phyloP scores from a whole-genome alignment of 192 early-diverging fungal species.

The Funneliformis geosporum region DNA sequence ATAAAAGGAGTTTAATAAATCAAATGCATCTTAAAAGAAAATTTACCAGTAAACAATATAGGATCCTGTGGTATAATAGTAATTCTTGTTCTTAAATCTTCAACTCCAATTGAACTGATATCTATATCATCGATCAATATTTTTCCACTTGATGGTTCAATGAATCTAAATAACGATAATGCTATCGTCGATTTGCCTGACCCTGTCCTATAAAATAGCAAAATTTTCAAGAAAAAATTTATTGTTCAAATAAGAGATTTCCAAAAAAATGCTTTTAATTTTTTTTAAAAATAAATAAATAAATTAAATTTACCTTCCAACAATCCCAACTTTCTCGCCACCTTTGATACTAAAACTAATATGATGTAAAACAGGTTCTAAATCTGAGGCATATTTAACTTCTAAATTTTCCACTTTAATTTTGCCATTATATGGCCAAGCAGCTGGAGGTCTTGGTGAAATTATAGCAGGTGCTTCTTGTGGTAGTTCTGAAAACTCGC shows the following conservation, averaged over 20 bases:
- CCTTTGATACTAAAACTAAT: conserved; percentile 67
- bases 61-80: conserved; percentile 86
- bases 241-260: not conserved
- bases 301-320: conserved; percentile 53
- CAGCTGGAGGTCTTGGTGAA: conserved; percentile 25
- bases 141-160: conserved; percentile 66
- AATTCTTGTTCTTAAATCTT: conserved; percentile 75
- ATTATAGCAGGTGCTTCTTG: conserved; percentile 56
- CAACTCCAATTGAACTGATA: conserved; percentile 68
- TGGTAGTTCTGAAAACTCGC: conserved; percentile 78
- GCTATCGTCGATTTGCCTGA: conserved; percentile 83
- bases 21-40: not conserved
- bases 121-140: conserved; percentile 82
- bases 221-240: not conserved
- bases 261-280: not conserved
- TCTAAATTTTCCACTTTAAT: conserved; percentile 72
- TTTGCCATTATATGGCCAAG: conserved; percentile 72
- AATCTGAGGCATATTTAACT: conserved; percentile 74
- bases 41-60: not conserved
- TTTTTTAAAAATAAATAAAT: not conserved
- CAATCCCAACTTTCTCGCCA: conserved; percentile 86
- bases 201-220: conserved; percentile 61
- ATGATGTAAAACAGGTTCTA: conserved; percentile 71
- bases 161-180: conserved; percentile 77
- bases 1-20: too few relatives aligned